A percentile compares a stretch with the other conserved stretches of the same genome.
phyloP scores from a whole-genome alignment of 768 basidiomycete genomes.

The Suillus americanus region DNA sequence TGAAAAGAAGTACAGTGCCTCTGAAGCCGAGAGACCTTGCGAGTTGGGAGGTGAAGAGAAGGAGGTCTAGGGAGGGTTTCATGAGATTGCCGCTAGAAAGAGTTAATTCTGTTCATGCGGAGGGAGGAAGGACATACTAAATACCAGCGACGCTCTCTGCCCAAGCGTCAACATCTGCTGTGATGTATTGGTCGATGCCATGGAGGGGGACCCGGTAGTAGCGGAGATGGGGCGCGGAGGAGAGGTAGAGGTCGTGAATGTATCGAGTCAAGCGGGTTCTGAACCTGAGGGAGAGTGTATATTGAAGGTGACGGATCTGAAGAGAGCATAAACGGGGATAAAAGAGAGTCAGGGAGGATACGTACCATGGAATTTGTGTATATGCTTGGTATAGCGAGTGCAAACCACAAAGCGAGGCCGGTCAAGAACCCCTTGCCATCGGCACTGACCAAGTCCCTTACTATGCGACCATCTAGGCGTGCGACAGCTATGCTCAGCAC shows the following conservation, averaged over 20 bases:
- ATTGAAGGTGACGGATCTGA: slow-evolving; percentile 87
- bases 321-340: neutral
- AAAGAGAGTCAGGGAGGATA: neutral
- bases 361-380: slow-evolving; percentile 94
- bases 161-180: slow-evolving; percentile 89
- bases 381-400: slow-evolving; percentile 87
- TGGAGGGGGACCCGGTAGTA: slow-evolving; percentile 69
- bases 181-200: slow-evolving; percentile 89
- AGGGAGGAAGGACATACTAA: slow-evolving; percentile 61
- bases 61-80: slow-evolving; percentile 87
- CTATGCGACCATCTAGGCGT: slow-evolving; percentile 84
- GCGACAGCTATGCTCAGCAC: slow-evolving; percentile 88
- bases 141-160: slow-evolving; percentile 81
- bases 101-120: neutral
- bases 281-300: slow-evolving; percentile 78
- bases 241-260: slow-evolving; percentile 89
- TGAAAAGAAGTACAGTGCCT: slow-evolving; percentile 79
- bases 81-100: slow-evolving; percentile 79
- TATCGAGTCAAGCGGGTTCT: slow-evolving; percentile 88
- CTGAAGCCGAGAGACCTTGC: slow-evolving; percentile 81
- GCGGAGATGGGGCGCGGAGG: slow-evolving; percentile 64
- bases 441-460: slow-evolving; percentile 84
- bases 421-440: slow-evolving; percentile 80
- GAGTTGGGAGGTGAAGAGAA: slow-evolving; percentile 91
- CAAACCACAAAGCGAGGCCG: slow-evolving; percentile 87